A percentile compares a stretch with the other conserved stretches of the same genome.
Evolutionary conservation across 352 stramenopile species (phyloP).

Genomic region (Pythium apleroticum): DNA sequence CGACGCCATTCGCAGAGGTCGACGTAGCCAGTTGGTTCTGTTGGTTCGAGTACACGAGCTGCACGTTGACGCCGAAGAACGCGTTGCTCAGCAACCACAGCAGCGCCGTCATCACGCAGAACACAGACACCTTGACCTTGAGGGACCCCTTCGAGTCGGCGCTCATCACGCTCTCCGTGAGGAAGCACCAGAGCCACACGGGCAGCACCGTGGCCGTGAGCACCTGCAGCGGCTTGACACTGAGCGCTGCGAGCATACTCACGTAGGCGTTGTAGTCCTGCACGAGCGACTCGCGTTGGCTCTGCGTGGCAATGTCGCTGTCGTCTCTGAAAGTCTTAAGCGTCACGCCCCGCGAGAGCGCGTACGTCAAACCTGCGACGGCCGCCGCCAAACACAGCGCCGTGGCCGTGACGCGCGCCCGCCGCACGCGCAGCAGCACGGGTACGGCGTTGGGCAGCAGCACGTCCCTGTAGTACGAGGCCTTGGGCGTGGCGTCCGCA

Average conservation of each 20-base stretch:
- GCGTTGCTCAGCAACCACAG: constrained; percentile 69
- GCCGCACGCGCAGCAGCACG: constrained; percentile 27
- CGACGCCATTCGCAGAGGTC: not conserved
- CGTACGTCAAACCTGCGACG: constrained; percentile 17
- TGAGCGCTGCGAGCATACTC: constrained; percentile 31
- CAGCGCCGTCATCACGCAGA: constrained; percentile 37
- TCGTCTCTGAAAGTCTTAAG: constrained; percentile 8
- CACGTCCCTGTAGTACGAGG: constrained; percentile 26
- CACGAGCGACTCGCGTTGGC: constrained; percentile 14
- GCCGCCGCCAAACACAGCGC: not conserved
- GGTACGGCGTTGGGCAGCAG: constrained; percentile 29
- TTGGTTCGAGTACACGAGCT: constrained; percentile 25
- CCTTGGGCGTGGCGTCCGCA: constrained; percentile 21
- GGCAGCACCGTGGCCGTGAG: constrained; percentile 51
- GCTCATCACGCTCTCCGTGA: constrained; percentile 51
- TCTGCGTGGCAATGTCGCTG: not conserved
- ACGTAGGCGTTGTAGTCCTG: constrained; percentile 42
- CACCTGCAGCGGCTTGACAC: constrained; percentile 47
- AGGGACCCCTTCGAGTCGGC: constrained; percentile 25
- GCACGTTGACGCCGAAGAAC: constrained; percentile 57
- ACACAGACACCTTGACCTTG: constrained; percentile 29
- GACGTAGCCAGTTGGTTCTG: not conserved
- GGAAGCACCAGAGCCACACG: constrained; percentile 53
- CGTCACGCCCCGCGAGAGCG: constrained; percentile 11
- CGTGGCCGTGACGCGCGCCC: constrained; percentile 4